Evolutionary conservation across 768 basidiomycete species (phyloP), one percentile per base, ranked within the genome.

Genomic region (Lactarius akahatsu): DNA sequence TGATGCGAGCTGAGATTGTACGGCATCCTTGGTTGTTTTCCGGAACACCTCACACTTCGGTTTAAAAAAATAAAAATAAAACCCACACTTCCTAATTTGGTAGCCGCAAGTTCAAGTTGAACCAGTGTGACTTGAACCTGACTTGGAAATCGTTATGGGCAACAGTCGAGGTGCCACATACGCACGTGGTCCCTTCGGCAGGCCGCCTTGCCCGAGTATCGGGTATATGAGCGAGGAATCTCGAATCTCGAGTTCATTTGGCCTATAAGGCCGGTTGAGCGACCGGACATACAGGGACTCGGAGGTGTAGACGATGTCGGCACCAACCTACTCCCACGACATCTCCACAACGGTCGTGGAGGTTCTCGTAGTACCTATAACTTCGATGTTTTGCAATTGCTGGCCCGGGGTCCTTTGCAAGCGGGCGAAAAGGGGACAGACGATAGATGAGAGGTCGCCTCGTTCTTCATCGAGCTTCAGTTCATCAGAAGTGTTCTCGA

Each of bases 101-200:
- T n/a, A n/a, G n/a, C n/a, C n/a, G n/a, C n/a, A n/a, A n/a, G n/a
- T n/a, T n/a, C n/a, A n/a, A n/a, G n/a, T n/a, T n/a, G n/a, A n/a
- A n/a, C n/a, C n/a, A n/a, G n/a, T n/a, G n/a, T n/a, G n/a, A n/a
- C n/a, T n/a, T n/a, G n/a, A n/a, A n/a, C n/a, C n/a, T n/a, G n/a
- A n/a, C n/a, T n/a, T n/a, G n/a, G n/a, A n/a, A n/a, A n/a, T n/a
- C n/a, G n/a, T n/a, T n/a, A n/a, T n/a, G n/a, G 13, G 54, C 3
- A 55, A 18, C 23, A 20, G 36, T 20, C 26, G 4, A 63, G 11
- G 15, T 5, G 11, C 15, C 7, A 20, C 10, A 56, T 45, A 74
- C 78, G 58, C 70, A 79, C 78, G 62, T 0, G 76, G 75, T 3
- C 80, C 79, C 70, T 82, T 82, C 2, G 79, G 78, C 71, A 83